Evolutionary conservation across 2,329 filamentous ascomycete genomes (phyloP).

Genomic region (Dothistroma septosporum): DNA sequence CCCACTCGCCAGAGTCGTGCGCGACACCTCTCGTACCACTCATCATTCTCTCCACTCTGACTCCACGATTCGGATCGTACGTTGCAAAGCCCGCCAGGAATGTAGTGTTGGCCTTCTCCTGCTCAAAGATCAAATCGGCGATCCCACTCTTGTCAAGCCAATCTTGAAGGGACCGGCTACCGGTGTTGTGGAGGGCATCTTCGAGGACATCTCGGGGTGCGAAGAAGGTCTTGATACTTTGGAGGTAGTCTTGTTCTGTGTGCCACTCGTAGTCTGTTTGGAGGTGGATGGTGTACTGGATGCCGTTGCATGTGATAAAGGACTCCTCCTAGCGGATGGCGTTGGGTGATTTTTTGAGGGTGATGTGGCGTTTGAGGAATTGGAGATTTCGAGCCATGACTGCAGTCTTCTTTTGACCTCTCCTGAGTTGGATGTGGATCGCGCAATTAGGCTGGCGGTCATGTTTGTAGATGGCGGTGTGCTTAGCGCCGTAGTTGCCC

Average conservation of each 20-base stretch:
- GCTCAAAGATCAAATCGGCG: background rate
- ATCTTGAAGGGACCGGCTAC: background rate
- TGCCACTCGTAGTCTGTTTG: background rate
- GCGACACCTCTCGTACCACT: too few species aligned
- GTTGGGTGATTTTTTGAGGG: background rate
- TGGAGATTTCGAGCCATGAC: background rate
- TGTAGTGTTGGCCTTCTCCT: background rate
- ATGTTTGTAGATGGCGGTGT: background rate
- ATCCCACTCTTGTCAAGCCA: background rate
- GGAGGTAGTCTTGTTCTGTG: background rate
- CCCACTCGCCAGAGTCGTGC: too few species aligned
- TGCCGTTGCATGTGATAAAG: background rate
- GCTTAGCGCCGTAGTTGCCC: background rate
- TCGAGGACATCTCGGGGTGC: background rate
- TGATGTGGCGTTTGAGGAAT: background rate
- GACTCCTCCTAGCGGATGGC: background rate
- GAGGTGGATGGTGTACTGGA: background rate
- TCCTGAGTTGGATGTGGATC: background rate
- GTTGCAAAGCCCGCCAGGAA: background rate
- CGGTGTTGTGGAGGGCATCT: background rate
- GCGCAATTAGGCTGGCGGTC: background rate
- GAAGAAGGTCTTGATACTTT: background rate
- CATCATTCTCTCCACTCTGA: background rate
- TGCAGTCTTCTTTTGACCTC: background rate
- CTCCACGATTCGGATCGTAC: background rate